Conservation (phyloP, 2,329 filamentous ascomycete species). For the Phialophora macrospora region DNA sequence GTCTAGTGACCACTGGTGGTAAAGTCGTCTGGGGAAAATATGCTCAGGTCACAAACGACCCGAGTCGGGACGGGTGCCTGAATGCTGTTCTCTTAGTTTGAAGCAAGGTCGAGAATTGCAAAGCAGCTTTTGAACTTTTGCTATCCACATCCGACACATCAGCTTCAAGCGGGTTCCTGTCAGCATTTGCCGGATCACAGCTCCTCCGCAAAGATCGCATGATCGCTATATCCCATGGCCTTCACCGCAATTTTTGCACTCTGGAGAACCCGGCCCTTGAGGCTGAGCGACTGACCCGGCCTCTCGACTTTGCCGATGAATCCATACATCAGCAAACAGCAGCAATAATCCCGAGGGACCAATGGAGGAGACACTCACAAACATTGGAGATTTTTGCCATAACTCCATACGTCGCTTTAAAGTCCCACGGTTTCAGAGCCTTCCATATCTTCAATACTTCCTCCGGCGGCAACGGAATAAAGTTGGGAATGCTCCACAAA, state of each 20-base stretch:
- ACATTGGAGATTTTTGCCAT: constrained; percentile 36
- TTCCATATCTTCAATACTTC: constrained; percentile 72
- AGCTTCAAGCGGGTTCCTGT: background rate
- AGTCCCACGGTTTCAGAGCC: constrained; percentile 67
- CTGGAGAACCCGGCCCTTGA: constrained; percentile 70
- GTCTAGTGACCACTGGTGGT: constrained; percentile 85
- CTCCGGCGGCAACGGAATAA: constrained; percentile 69
- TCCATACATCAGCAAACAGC: constrained; percentile 4
- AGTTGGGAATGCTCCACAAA: constrained; percentile 35
- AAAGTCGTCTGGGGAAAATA: constrained; percentile 93
- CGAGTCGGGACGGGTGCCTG: constrained; percentile 67
- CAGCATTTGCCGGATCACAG: constrained; percentile 18
- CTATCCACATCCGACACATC: background rate
- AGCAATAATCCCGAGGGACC: background rate
- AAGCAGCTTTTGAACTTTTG: background rate
- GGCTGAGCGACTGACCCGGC: constrained; percentile 62
- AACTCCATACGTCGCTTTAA: constrained; percentile 63
- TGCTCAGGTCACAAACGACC: constrained; percentile 66
- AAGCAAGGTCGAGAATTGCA: constrained; percentile 1
- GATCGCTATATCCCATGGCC: constrained; percentile 46
- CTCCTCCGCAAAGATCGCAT: constrained; percentile 41
- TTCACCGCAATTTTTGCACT: constrained; percentile 76
- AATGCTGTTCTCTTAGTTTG: constrained; percentile 51
- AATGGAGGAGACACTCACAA: constrained; percentile 26
- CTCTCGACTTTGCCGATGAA: constrained; percentile 53